Evolutionary conservation across 805 yeast genomes (phyloP).

Genomic region (Cyberlindnera sargentensis): DNA sequence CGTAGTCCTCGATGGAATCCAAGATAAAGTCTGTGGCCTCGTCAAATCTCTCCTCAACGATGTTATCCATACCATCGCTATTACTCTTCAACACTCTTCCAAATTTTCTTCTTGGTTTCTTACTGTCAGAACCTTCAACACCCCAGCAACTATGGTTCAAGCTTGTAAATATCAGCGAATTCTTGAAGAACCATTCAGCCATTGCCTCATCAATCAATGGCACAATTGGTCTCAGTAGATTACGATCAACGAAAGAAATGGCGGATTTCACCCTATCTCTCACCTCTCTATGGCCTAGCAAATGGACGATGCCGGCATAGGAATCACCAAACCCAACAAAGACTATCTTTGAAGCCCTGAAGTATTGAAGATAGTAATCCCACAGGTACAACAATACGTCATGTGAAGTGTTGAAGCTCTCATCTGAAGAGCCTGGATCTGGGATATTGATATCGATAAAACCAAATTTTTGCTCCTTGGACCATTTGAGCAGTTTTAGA

Average conservation of each 20-base stretch:
- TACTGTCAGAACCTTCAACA: conserved; percentile 36
- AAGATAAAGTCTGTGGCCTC: conserved; percentile 81
- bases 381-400: conserved; percentile 74
- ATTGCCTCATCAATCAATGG: conserved; percentile 86
- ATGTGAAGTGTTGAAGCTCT: conserved; percentile 57
- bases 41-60: conserved; percentile 73
- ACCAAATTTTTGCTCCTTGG: conserved; percentile 53
- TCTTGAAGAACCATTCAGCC: conserved; percentile 86
- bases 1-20: conserved; percentile 69
- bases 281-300: conserved; percentile 74
- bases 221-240: conserved; percentile 68
- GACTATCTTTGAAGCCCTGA: conserved; percentile 61
- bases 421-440: conserved; percentile 33
- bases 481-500: conserved; percentile 63
- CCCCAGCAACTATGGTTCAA: conserved; percentile 79
- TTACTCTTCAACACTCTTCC: conserved; percentile 81
- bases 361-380: conserved; percentile 84
- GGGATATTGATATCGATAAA: conserved; percentile 83
- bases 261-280: conserved; percentile 64
- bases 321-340: conserved; percentile 89
- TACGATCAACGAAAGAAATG: conserved; percentile 60
- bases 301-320: conserved; percentile 77
- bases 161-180: conserved; percentile 77
- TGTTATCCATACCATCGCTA: conserved; percentile 64
- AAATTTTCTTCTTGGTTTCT: conserved; percentile 81